Evolutionary conservation across 2,329 filamentous ascomycete species (phyloP), one percentile per base, ranked within the genome.

Genomic region (Colletotrichum sp.): DNA sequence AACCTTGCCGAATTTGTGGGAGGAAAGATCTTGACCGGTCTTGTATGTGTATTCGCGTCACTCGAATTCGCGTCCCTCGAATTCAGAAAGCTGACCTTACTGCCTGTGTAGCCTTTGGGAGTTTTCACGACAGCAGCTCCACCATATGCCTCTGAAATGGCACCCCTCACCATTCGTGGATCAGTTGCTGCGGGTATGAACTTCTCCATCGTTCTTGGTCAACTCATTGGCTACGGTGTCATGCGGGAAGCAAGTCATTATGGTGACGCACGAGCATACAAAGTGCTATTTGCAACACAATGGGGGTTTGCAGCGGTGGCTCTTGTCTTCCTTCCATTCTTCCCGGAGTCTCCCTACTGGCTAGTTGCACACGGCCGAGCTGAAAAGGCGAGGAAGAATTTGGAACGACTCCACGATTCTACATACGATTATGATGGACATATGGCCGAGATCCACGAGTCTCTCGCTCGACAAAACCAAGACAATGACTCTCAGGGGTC

Each of bases 201-300:
- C 74, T 78, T 79, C 27, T 71, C 64, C 52, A 70, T 77, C 6
- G 71, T 71, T 13, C 52, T 75, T 2, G 75, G 75, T n/a, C 75
- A 77, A 52, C 58, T 77, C 61, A 72, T 64, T 9, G 64, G 67
- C 43, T 75, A 75, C 36, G 79, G 75, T 15, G 78, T 80, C 9
- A 77, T 78, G 71, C 76, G 77, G 18, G 77, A 81, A 76, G 74
- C 80, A 18, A 79, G 73, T 52, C 80, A 78, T 65, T 82, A 81
- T 48, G 71, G 66, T 3, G 81, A 78, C 15, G 62, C 66, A 25
- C 62, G 75, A 56, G 66, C 75, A 12, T 84, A 83, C 73, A 78
- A 77, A 39, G 71, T 82, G 3, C 70, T 83, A 8, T 83, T 83
- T 67, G 81, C 82, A 5, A 80, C 80, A 3, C 81, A 84, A 69